Evolutionary conservation across 306 rosid species (phyloP).

Genomic region (Rosa multiflora): DNA sequence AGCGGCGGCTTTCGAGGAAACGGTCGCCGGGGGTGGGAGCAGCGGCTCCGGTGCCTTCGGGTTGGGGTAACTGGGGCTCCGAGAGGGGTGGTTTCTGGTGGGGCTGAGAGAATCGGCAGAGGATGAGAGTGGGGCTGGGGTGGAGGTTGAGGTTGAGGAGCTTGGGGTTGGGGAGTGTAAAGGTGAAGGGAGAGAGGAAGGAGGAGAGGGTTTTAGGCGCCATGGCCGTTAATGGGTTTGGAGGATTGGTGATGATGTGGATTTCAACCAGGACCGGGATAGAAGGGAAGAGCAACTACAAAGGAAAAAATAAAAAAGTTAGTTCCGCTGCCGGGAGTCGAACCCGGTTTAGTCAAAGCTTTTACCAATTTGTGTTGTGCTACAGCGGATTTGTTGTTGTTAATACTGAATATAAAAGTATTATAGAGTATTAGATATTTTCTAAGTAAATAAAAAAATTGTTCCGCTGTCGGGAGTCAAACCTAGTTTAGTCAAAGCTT

Average conservation of each 20-base stretch:
- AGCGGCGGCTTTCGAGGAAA: slow-evolving; percentile 59
- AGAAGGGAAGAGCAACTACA: not conserved
- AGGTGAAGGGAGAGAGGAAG: slow-evolving; percentile 38
- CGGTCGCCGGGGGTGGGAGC: slow-evolving; percentile 81
- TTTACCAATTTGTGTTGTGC: too few species aligned
- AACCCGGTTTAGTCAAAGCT: too few species aligned
- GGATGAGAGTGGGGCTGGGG: slow-evolving; percentile 27
- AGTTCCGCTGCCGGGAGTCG: too few species aligned
- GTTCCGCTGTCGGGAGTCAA: too few species aligned
- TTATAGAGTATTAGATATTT: too few species aligned
- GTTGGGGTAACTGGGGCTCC: slow-evolving; percentile 22
- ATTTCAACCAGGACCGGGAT: not conserved
- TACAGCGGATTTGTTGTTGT: too few species aligned
- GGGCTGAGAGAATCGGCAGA: slow-evolving; percentile 39
- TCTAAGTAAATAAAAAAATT: too few species aligned
- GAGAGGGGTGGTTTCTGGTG: slow-evolving; percentile 28
- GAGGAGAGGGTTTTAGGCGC: slow-evolving; percentile 63
- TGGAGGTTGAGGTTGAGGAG: slow-evolving; percentile 18
- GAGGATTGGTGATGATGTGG: not conserved
- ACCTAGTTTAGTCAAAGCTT: too few species aligned
- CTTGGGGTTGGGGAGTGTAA: slow-evolving; percentile 27
- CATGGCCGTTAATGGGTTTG: slow-evolving; percentile 32
- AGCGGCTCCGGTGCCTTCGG: slow-evolving; percentile 72
- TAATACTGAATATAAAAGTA: too few species aligned
- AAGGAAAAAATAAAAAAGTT: not conserved